A percentile compares a stretch with the other conserved stretches of the same genome.
These are phyloP conservation scores for Aureoboletus auriporus DNA, from an alignment of 768 basidiomycete species.

Conservation along the genomic window DNA sequence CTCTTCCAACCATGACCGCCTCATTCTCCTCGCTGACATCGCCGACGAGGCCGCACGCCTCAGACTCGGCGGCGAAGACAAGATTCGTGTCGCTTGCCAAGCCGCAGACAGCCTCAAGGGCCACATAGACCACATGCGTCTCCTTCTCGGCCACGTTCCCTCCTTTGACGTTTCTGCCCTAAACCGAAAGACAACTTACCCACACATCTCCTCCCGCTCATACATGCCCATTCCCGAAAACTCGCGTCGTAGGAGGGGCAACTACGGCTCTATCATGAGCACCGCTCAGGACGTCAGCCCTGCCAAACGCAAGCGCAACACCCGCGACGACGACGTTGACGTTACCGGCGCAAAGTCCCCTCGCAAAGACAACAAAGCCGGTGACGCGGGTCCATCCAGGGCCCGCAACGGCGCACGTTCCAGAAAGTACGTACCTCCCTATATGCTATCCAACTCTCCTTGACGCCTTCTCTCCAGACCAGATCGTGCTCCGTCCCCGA, in stretches of 20 bases:
- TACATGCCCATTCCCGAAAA: constrained; percentile 68
- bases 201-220: constrained; percentile 67
- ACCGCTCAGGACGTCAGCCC: constrained; percentile 56
- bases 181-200: constrained; percentile 65
- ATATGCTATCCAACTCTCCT: not conserved
- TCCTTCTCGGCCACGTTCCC: constrained; percentile 60
- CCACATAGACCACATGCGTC: constrained; percentile 57
- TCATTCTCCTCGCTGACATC: constrained; percentile 86
- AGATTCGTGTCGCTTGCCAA: constrained; percentile 90
- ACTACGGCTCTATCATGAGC: constrained; percentile 50
- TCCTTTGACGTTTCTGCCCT: constrained; percentile 56
- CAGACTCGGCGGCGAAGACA: constrained; percentile 95
- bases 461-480: constrained; percentile 35
- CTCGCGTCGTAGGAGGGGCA: constrained; percentile 58
- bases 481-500: constrained; percentile 65
- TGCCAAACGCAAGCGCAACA: constrained; percentile 55
- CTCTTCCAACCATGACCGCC: constrained; percentile 63
- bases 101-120: constrained; percentile 83
- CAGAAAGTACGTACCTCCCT: constrained; percentile 50
- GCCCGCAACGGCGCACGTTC: constrained; percentile 50
- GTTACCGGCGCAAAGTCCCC: constrained; percentile 49
- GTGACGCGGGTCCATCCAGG: constrained; percentile 41
- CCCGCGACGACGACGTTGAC: constrained; percentile 65
- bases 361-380: constrained; percentile 50
- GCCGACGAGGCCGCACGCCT: constrained; percentile 90